Conservation (phyloP, 2,329 filamentous ascomycete species). For the Dactylonectria macrodidyma region DNA sequence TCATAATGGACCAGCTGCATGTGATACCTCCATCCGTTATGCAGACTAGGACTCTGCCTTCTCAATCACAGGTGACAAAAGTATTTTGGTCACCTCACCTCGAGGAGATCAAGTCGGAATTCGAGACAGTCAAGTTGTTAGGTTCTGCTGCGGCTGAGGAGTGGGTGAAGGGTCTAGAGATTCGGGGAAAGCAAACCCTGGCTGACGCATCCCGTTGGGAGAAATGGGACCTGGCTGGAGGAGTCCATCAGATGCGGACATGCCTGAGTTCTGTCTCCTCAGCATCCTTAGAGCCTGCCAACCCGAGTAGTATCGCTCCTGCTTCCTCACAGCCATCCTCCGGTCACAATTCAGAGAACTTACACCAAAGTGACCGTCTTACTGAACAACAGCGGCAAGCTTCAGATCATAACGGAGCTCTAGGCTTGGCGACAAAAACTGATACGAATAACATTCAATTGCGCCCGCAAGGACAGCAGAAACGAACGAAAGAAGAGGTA, state of each 20-base stretch:
- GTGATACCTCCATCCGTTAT: slow-evolving; percentile 71
- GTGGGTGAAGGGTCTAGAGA: slow-evolving; percentile 83
- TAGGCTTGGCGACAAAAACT: slow-evolving; percentile 9
- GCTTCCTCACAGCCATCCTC: slow-evolving; percentile 3
- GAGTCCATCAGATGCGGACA: slow-evolving; percentile 56
- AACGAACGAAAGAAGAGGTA: slow-evolving; percentile 74
- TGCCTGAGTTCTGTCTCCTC: slow-evolving; percentile 17
- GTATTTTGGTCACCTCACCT: slow-evolving; percentile 76
- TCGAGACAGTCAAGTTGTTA: slow-evolving; percentile 74
- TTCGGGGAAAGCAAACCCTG: slow-evolving; percentile 72
- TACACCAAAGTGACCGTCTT: slow-evolving; percentile 1
- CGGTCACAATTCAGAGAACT: slow-evolving; percentile 12
- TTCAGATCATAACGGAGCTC: slow-evolving; percentile 17
- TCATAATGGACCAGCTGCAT: slow-evolving; percentile 73
- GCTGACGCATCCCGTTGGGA: slow-evolving; percentile 80
- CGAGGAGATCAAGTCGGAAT: slow-evolving; percentile 73
- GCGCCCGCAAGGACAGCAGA: slow-evolving; percentile 49
- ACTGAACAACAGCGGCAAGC: slow-evolving; percentile 21
- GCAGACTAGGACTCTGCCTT: slow-evolving; percentile 64
- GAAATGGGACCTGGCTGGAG: slow-evolving; percentile 73
- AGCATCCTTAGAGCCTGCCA: slow-evolving; percentile 7
- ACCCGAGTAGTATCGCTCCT: neutral
- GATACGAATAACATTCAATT: slow-evolving; percentile 23
- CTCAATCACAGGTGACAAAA: slow-evolving; percentile 71
- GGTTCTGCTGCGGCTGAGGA: slow-evolving; percentile 80